Evolutionary conservation across 495 filamentous ascomycete species (phyloP).

Genomic region (Staphylotrichum longicolle): DNA sequence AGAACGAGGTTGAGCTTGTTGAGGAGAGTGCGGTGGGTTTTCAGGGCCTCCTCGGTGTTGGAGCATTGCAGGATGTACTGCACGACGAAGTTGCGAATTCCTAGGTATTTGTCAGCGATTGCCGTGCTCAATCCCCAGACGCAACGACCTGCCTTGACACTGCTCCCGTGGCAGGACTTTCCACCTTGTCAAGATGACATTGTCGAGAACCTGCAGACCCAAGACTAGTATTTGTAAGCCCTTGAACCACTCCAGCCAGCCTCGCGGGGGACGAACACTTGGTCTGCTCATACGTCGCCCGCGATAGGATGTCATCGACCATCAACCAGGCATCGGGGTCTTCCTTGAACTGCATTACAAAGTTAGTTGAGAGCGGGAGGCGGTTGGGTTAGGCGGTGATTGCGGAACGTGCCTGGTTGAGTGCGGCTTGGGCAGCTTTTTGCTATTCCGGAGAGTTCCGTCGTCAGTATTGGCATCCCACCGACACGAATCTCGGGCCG

Average conservation of each 20-base stretch:
- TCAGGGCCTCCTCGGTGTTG: slow-evolving; percentile 78
- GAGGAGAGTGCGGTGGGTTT: slow-evolving; percentile 76
- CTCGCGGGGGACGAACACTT: slow-evolving; percentile 67
- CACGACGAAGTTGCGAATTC: slow-evolving; percentile 98
- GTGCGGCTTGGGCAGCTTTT: slow-evolving; percentile 90
- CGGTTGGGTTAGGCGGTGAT: not conserved
- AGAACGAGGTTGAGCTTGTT: slow-evolving; percentile 98
- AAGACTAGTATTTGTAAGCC: slow-evolving; percentile 67
- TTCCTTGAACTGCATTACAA: slow-evolving; percentile 78
- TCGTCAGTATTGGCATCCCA: not conserved
- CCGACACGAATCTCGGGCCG: too few species aligned
- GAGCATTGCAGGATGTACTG: slow-evolving; percentile 95
- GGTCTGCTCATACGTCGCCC: slow-evolving; percentile 87
- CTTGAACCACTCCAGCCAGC: not conserved
- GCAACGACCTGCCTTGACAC: slow-evolving; percentile 66
- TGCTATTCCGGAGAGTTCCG: slow-evolving; percentile 58
- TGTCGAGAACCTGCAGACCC: slow-evolving; percentile 92
- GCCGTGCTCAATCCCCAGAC: too few species aligned
- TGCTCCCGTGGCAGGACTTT: slow-evolving; percentile 94
- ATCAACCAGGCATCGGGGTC: slow-evolving; percentile 96
- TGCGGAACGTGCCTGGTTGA: slow-evolving; percentile 76
- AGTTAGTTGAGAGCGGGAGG: slow-evolving; percentile 17
- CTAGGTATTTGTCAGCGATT: slow-evolving; percentile 41
- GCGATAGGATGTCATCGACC: slow-evolving; percentile 91
- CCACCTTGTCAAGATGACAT: slow-evolving; percentile 98